Conservation (phyloP, 352 stramenopile species). For the Elongisporangium undulatum region DNA sequence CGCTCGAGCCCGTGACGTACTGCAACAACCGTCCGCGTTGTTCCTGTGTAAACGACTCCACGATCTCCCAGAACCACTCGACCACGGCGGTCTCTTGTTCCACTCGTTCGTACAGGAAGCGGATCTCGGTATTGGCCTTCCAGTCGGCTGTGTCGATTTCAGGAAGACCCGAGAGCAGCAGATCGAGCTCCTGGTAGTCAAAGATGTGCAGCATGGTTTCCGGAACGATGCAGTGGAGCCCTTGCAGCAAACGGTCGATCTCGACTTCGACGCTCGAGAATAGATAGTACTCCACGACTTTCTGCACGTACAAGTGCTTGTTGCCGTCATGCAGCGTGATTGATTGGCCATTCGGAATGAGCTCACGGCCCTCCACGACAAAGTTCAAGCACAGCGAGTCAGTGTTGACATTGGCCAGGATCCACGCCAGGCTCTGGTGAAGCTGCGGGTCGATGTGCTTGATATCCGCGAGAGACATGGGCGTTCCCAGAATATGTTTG, state of each 20-base stretch:
- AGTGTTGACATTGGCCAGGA: constrained; percentile 49
- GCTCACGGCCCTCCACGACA: constrained; percentile 41
- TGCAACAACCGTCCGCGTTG: constrained; percentile 69
- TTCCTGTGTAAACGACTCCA: constrained; percentile 54
- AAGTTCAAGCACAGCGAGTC: constrained; percentile 65
- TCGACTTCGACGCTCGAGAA: constrained; percentile 90
- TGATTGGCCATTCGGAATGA: constrained; percentile 54
- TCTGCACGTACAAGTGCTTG: constrained; percentile 91
- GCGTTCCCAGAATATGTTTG: constrained; percentile 63
- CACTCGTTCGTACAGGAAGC: constrained; percentile 22
- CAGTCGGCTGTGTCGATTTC: constrained; percentile 88
- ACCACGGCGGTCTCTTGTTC: constrained; percentile 37
- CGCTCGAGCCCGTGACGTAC: constrained; percentile 78
- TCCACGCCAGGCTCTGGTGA: constrained; percentile 57
- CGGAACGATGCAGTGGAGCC: constrained; percentile 95
- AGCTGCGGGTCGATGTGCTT: constrained; percentile 69
- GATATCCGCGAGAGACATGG: constrained; percentile 57
- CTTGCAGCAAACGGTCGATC: constrained; percentile 69
- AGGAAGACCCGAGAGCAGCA: constrained; percentile 64
- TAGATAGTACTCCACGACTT: constrained; percentile 93
- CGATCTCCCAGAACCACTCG: constrained; percentile 80
- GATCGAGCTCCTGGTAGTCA: constrained; percentile 97
- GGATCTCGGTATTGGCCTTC: constrained; percentile 66
- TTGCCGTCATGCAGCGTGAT: constrained; percentile 92
- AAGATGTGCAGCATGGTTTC: constrained; percentile 96